These are phyloP conservation scores for Epichloe sp. DNA, from an alignment of 2,329 filamentous ascomycete species.

Conservation along the genomic window DNA sequence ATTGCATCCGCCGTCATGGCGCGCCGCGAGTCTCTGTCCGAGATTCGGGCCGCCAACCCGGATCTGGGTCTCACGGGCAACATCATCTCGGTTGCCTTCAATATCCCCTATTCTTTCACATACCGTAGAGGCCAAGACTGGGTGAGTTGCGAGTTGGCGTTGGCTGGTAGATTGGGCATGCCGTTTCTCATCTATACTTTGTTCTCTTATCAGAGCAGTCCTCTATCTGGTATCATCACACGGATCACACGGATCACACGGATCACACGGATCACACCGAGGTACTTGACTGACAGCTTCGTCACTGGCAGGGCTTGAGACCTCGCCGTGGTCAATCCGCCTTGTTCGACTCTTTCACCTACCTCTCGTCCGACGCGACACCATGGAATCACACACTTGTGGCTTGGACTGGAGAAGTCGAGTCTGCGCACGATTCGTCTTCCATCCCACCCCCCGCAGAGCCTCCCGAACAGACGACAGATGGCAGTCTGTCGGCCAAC, in stretches of 20 bases:
- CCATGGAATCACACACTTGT: conserved; percentile 89
- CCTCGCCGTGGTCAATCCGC: conserved; percentile 78
- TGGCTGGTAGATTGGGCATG: not conserved
- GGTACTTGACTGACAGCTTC: not conserved
- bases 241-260: too few species aligned
- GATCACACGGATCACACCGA: too few species aligned
- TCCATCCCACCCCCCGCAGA: conserved; percentile 32
- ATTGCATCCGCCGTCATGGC: conserved; percentile 19
- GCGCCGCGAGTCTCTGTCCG: conserved; percentile 37
- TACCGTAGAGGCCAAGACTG: conserved; percentile 47
- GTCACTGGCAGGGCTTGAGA: conserved; percentile 48
- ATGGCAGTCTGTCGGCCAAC: not conserved
- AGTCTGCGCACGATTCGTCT: conserved; percentile 30
- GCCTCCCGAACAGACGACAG: conserved; percentile 30
- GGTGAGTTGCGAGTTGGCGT: conserved; percentile 39
- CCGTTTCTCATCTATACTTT: too few species aligned
- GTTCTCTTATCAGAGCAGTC: too few species aligned
- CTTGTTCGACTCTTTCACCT: conserved; percentile 79
- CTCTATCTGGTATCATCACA: too few species aligned
- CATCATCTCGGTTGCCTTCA: conserved; percentile 54
- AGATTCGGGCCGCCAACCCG: conserved; percentile 42
- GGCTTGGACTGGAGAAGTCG: conserved; percentile 88
- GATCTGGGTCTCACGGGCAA: conserved; percentile 48
- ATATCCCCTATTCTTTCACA: conserved; percentile 44
- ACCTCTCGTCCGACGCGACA: conserved; percentile 70